Percentiles rank a stretch among this genome's conserved stretches.
Evolutionary conservation across 805 yeast species (phyloP).

Genomic region (Candida alai): DNA sequence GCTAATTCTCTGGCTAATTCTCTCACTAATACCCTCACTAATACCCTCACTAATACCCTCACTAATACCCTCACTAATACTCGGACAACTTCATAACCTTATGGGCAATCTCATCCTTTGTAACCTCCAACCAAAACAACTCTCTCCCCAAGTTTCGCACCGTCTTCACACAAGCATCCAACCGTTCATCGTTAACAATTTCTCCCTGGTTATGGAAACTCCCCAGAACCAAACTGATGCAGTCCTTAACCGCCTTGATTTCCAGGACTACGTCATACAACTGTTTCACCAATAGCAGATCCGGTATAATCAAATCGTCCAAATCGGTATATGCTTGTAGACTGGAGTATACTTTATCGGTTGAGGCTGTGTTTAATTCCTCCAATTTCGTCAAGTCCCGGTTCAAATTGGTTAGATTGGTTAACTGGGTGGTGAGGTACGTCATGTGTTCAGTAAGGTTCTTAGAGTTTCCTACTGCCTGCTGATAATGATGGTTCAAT

Average conservation of each 20-base stretch:
- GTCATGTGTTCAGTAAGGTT: slow-evolving; percentile 27
- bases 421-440: slow-evolving; percentile 25
- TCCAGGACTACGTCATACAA: slow-evolving; percentile 60
- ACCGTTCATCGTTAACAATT: slow-evolving; percentile 27
- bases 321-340: slow-evolving; percentile 15
- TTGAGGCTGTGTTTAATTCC: slow-evolving; percentile 19
- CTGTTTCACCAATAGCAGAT: slow-evolving; percentile 48
- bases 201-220: slow-evolving; percentile 36
- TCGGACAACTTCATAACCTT: slow-evolving; percentile 16
- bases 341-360: slow-evolving; percentile 15
- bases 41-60: too few species aligned
- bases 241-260: slow-evolving; percentile 69
- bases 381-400: slow-evolving; percentile 22
- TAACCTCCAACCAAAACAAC: slow-evolving; percentile 38
- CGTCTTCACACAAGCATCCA: slow-evolving; percentile 33
- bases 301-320: slow-evolving; percentile 38
- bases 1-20: too few species aligned
- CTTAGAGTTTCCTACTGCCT: slow-evolving; percentile 32
- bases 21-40: too few species aligned
- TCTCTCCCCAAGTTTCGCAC: slow-evolving; percentile 38
- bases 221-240: slow-evolving; percentile 54
- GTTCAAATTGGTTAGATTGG: slow-evolving; percentile 20
- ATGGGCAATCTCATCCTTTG: slow-evolving; percentile 26
- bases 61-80: too few species aligned
- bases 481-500: slow-evolving; percentile 30